These are phyloP conservation scores for Nakaseomyces bracarensis DNA, from an alignment of 1,139 yeast species.

Conservation along the genomic window DNA sequence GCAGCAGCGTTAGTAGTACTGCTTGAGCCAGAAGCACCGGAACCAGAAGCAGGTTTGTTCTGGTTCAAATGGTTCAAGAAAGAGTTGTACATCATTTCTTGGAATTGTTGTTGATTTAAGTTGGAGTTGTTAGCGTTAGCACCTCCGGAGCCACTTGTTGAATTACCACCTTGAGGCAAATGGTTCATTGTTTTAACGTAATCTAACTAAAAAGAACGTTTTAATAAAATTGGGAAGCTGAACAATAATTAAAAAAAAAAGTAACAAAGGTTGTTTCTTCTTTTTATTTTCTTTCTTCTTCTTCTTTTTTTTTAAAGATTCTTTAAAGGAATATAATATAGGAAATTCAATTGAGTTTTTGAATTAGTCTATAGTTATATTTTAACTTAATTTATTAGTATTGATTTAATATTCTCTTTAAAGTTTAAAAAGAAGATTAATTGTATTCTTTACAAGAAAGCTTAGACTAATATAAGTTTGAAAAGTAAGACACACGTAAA, in stretches of 20 bases:
- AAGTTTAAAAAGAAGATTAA: too few species aligned
- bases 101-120: conserved; percentile 24
- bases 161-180: conserved; percentile 5
- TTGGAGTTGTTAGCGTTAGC: conserved; percentile 12
- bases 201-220: neutral
- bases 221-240: neutral
- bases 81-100: conserved; percentile 27
- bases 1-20: conserved; percentile 18
- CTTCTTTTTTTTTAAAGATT: neutral
- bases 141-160: conserved; percentile 6
- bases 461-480: too few species aligned
- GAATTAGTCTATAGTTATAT: too few species aligned
- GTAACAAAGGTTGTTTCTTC: neutral
- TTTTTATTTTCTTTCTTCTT: neutral
- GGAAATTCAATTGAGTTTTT: too few species aligned
- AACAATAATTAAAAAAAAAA: neutral
- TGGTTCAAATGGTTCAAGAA: conserved; percentile 25
- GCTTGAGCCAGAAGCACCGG: conserved; percentile 6
- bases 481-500: too few species aligned
- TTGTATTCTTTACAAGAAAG: too few species aligned
- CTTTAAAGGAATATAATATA: too few species aligned
- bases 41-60: conserved; percentile 17
- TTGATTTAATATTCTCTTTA: too few species aligned
- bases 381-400: too few species aligned
- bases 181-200: conserved; percentile 1